Percentiles rank a stretch among this genome's conserved stretches.
phyloP scores from a whole-genome alignment of 2,329 filamentous ascomycete genomes.

The Xylaria sp. region DNA sequence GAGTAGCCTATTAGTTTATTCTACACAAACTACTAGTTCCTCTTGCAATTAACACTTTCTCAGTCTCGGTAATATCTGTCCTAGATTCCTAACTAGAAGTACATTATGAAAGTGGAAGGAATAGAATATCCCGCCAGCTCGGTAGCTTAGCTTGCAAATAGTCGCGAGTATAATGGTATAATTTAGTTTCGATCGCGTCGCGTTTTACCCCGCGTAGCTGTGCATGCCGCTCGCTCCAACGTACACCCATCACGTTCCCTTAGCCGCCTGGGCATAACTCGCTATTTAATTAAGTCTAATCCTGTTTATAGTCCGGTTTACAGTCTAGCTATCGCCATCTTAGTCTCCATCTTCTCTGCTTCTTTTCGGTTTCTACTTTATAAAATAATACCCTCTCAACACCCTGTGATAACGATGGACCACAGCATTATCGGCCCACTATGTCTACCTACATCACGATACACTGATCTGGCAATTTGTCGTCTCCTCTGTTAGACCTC shows the following conservation, averaged over 20 bases:
- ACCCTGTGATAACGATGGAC: background rate
- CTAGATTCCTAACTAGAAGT: too few relatives aligned
- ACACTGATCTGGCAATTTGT: slow-evolving; percentile 18
- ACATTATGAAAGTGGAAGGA: background rate
- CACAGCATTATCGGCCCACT: background rate
- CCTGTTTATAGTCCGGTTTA: too few relatives aligned
- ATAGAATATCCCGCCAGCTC: too few relatives aligned
- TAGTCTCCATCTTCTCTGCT: too few relatives aligned
- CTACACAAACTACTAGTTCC: background rate
- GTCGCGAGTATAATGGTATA: background rate
- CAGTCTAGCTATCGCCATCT: too few relatives aligned
- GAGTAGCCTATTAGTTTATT: background rate
- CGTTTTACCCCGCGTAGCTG: background rate
- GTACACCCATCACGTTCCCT: too few relatives aligned
- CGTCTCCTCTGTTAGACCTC: slow-evolving; percentile 4
- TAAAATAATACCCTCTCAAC: background rate
- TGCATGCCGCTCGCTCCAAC: too few relatives aligned
- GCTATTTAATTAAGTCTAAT: too few relatives aligned
- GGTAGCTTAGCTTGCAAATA: background rate
- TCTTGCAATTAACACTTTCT: background rate
- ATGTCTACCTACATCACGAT: slow-evolving; percentile 20
- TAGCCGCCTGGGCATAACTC: too few relatives aligned
- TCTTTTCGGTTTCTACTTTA: too few relatives aligned
- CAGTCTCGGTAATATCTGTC: background rate
- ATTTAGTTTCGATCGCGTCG: background rate